phyloP scores from a whole-genome alignment of 495 filamentous ascomycete genomes.

The Aspergillus conjunctus region DNA sequence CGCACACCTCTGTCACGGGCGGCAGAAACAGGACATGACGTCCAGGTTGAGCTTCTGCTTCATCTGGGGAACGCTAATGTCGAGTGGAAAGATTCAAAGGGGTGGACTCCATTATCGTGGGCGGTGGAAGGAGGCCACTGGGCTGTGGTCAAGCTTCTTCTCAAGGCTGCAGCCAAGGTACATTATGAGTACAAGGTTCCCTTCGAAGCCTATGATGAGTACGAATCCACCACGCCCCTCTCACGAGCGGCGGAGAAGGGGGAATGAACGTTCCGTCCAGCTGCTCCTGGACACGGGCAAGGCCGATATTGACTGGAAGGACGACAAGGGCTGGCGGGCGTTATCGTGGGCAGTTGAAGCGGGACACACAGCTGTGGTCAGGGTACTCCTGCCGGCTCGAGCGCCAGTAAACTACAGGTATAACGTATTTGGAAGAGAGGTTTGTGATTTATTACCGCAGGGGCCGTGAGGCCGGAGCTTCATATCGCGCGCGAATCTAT shows the following conservation, averaged over 20 bases:
- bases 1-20: background rate
- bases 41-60: conserved; percentile 2
- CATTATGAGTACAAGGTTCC: background rate
- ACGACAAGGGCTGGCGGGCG: background rate
- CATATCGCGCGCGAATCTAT: background rate
- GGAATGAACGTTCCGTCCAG: background rate
- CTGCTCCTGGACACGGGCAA: background rate
- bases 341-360: background rate
- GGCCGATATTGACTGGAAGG: background rate
- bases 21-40: conserved; percentile 3
- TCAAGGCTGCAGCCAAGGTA: background rate
- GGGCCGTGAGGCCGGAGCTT: background rate
- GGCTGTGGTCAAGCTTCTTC: background rate
- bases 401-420: background rate
- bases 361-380: background rate
- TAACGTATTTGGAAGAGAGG: background rate
- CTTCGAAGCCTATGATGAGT: background rate
- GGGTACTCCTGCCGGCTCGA: background rate
- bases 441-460: background rate
- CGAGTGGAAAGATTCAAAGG: background rate
- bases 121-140: background rate
- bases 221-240: background rate
- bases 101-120: conserved; percentile 12
- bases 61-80: background rate
- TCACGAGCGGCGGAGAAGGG: background rate